Percentiles rank a stretch among this genome's conserved stretches.
Evolutionary conservation across 495 filamentous ascomycete genomes (phyloP).

Genomic region (Penicillium canescens): DNA sequence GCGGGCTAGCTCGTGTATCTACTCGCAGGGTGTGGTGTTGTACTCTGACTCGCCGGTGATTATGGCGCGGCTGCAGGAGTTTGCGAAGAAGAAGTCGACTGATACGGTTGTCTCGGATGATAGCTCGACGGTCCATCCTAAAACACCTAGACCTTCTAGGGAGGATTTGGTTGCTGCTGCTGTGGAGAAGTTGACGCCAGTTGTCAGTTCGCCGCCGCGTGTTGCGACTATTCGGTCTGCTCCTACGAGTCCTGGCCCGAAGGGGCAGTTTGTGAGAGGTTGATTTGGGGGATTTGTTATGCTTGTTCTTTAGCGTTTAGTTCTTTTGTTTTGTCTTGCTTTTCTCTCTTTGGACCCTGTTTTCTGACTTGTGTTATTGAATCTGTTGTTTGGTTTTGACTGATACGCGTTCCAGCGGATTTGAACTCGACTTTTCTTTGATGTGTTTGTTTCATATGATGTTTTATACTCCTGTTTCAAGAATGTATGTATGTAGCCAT

Average conservation of each 20-base stretch:
- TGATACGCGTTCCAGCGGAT: background rate
- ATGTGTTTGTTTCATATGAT: background rate
- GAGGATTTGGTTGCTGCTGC: slow-evolving; percentile 5
- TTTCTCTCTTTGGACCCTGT: slow-evolving; percentile 1
- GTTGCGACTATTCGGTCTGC: slow-evolving; percentile 19
- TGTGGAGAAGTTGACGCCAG: slow-evolving; percentile 7
- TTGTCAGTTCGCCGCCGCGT: background rate
- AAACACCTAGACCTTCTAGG: slow-evolving; percentile 16
- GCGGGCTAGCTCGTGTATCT: slow-evolving; percentile 44
- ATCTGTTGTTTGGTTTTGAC: background rate
- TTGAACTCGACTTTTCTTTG: background rate
- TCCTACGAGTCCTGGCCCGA: slow-evolving; percentile 19
- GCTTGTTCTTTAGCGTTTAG: slow-evolving; percentile 1
- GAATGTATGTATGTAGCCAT: slow-evolving; percentile 1
- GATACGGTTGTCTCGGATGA: slow-evolving; percentile 28
- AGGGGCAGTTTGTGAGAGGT: slow-evolving; percentile 10
- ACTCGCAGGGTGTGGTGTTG: slow-evolving; percentile 51
- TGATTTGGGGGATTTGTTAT: background rate
- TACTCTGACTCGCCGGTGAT: slow-evolving; percentile 57
- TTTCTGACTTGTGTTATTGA: background rate
- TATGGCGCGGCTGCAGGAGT: slow-evolving; percentile 49
- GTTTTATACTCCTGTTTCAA: slow-evolving; percentile 1
- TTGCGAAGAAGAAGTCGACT: slow-evolving; percentile 41
- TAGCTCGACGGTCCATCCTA: slow-evolving; percentile 12
- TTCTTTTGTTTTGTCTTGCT: background rate